Percentiles rank a stretch among this genome's conserved stretches.
These are phyloP conservation scores for Aspergillus conjunctus DNA, from an alignment of 495 filamentous ascomycete genomes.

Conservation along the genomic window DNA sequence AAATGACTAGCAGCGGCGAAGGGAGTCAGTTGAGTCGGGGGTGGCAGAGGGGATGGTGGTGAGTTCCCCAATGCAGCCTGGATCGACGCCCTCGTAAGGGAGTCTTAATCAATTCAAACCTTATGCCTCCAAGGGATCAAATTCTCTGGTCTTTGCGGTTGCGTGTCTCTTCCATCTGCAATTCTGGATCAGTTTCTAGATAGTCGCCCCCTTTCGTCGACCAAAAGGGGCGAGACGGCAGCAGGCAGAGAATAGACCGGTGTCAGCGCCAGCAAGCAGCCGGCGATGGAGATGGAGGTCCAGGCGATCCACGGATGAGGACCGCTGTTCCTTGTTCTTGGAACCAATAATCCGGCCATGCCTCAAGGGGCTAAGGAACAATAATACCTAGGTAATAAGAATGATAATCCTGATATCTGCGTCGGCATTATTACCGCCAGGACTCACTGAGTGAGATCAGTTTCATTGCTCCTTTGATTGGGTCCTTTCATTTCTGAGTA, in stretches of 20 bases:
- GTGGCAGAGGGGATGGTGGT: slow-evolving; percentile 13
- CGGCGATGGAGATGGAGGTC: slow-evolving; percentile 19
- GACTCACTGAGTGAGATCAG: neutral
- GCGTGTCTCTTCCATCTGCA: neutral
- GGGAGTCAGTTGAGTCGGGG: slow-evolving; percentile 7
- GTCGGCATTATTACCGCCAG: slow-evolving; percentile 9
- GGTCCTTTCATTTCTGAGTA: neutral
- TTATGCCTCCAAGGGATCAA: slow-evolving; percentile 2
- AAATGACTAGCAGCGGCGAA: slow-evolving; percentile 7
- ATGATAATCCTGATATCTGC: slow-evolving; percentile 9
- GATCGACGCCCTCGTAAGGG: slow-evolving; percentile 25
- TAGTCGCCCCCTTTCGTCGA: slow-evolving; percentile 3
- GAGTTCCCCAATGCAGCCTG: slow-evolving; percentile 21
- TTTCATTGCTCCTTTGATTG: slow-evolving; percentile 1
- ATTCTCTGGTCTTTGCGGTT: neutral
- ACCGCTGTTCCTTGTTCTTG: slow-evolving; percentile 28
- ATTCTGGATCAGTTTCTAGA: neutral
- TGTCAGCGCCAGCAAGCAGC: slow-evolving; percentile 25
- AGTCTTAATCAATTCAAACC: slow-evolving; percentile 23
- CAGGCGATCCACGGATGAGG: slow-evolving; percentile 30
- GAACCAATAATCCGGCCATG: slow-evolving; percentile 20
- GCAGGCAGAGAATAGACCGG: slow-evolving; percentile 16
- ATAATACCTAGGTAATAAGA: too few relatives aligned
- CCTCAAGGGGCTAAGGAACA: slow-evolving; percentile 19
- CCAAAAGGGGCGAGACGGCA: slow-evolving; percentile 12